Conservation (phyloP, 495 filamentous ascomycete species). For the Articulospora tetracladia region DNA sequence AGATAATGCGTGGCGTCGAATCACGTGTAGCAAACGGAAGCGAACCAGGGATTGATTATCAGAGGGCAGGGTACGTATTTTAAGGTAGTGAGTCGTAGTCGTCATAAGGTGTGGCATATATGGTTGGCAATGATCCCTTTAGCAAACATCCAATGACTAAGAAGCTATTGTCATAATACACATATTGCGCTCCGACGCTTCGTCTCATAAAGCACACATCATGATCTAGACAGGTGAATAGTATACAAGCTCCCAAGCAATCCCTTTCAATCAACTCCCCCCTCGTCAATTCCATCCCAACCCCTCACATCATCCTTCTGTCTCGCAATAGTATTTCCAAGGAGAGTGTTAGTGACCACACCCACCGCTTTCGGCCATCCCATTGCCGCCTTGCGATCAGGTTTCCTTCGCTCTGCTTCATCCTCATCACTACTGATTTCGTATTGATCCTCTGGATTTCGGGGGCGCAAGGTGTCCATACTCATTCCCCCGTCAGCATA, state of each 20-base stretch:
- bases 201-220: neutral
- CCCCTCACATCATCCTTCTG: conserved; percentile 24
- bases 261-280: conserved; percentile 21
- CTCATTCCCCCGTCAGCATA: conserved; percentile 29
- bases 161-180: neutral
- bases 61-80: no score
- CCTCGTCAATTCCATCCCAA: conserved; percentile 23
- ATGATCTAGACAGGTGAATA: neutral
- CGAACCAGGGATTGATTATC: no score
- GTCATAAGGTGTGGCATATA: no score
- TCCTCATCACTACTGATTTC: conserved; percentile 28
- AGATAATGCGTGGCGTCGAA: neutral
- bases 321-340: conserved; percentile 24
- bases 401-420: conserved; percentile 20
- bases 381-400: conserved; percentile 15
- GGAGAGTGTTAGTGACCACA: conserved; percentile 23
- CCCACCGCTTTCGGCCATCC: conserved; percentile 26
- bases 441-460: conserved; percentile 11
- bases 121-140: no score
- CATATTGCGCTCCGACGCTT: conserved; percentile 1
- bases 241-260: neutral
- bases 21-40: no score
- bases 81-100: no score
- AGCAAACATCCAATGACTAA: neutral
- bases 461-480: conserved; percentile 27